Base-by-base conservation (phyloP, 2,329 filamentous ascomycete genomes). In the Amesomyces nigricolor region DNA sequence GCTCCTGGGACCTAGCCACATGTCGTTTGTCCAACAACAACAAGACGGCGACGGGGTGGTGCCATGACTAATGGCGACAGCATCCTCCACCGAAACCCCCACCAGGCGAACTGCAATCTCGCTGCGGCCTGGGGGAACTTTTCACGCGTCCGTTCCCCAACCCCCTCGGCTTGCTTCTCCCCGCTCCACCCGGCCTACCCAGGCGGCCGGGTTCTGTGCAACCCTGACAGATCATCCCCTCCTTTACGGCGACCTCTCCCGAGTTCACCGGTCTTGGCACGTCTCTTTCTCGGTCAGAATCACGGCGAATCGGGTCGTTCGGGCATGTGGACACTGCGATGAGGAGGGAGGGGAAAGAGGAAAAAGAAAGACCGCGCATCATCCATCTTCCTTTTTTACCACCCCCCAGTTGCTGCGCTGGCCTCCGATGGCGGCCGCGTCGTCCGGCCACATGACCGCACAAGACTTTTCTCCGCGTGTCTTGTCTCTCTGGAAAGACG, bases 201-300 rank as follows among this genome's bases (percentile, higher is more conserved):
- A 57, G 32, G 45, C 59, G 54, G 57, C 52, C 54, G 59, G 59
- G 47, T 58, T 58, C 48, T 58, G 61, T 63, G 49, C 53, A 47
- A 64, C 61, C 51, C 32, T 58, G 56, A 57, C 54, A 51, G 56
- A 55, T 56, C 52, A 53, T 22, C 44, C 38, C 46, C 48, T 51
- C 47, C 42, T 50, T 50, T 44, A 56, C 58, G 50, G 54, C 47
- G 52, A 56, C 51, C 53, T 51, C 44, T 50, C 38, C 50, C 55
- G 49, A 58, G 29, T n/a, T 35, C 50, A 53, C 57, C 51, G 59
- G n/a, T 26, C 44, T 47, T 51, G 48, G 48, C 43, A 19, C 26
- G 13, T 22, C n/a, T 1, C 29, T 39, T 38, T 37, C 29, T 55
- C 47, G 47, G 47, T 46, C 47, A 38, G 38, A 22, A 48, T 37